phyloP scores from a whole-genome alignment of 495 filamentous ascomycete genomes.

The Glonium stellatum region DNA sequence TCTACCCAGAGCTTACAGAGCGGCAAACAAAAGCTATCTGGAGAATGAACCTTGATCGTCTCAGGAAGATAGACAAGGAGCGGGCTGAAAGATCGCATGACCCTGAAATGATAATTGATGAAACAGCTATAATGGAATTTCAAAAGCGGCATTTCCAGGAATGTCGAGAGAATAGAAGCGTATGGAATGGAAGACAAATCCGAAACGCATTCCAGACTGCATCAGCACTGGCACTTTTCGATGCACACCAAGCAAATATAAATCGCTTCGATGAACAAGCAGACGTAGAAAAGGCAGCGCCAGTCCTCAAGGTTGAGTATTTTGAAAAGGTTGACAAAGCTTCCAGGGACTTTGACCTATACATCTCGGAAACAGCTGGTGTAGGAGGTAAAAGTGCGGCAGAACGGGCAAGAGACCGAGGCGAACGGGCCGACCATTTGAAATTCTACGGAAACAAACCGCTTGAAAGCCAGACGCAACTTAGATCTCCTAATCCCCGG shows the following conservation, averaged over 20 bases:
- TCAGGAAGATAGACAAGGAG: constrained; percentile 10
- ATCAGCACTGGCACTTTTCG: constrained; percentile 22
- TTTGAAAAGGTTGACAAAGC: constrained; percentile 14
- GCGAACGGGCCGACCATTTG: constrained; percentile 2
- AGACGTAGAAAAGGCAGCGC: neutral
- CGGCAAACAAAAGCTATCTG: constrained; percentile 34
- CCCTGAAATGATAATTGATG: constrained; percentile 6
- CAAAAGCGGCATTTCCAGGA: constrained; percentile 1
- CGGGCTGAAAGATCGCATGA: neutral
- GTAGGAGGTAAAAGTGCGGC: neutral
- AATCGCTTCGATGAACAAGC: neutral
- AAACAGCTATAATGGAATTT: neutral
- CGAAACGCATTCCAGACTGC: constrained; percentile 28
- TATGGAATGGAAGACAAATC: constrained; percentile 29
- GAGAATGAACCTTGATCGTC: constrained; percentile 31
- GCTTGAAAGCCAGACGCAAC: neutral
- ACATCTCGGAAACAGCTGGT: constrained; percentile 4
- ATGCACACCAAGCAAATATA: constrained; percentile 1
- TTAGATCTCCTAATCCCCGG: neutral
- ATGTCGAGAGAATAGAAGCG: neutral
- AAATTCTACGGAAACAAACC: neutral
- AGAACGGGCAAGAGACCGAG: neutral
- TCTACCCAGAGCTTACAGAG: constrained; percentile 39
- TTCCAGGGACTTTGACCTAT: constrained; percentile 6
- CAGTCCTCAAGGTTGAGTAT: constrained; percentile 5